Conservation (phyloP, 2,329 filamentous ascomycete species). For the Talaromyces sp. region DNA sequence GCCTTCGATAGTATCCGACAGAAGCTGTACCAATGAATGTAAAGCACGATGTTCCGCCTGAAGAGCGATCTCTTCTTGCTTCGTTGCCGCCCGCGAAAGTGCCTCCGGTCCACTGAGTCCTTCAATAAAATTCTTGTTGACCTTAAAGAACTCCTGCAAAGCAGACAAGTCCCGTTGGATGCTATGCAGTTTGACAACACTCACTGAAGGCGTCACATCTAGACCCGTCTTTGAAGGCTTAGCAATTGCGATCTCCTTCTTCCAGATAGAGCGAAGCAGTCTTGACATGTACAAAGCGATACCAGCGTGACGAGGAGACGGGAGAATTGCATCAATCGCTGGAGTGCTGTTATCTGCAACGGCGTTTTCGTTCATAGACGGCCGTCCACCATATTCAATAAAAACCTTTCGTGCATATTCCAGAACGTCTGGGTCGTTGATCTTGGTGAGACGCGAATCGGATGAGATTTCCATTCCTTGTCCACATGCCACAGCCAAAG, state of each 20-base stretch:
- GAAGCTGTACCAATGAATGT: slow-evolving; percentile 78
- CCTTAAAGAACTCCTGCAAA: slow-evolving; percentile 75
- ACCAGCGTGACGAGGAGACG: slow-evolving; percentile 86
- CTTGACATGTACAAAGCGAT: slow-evolving; percentile 84
- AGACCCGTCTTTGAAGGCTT: slow-evolving; percentile 39
- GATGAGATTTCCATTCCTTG: slow-evolving; percentile 78
- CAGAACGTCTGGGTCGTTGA: slow-evolving; percentile 79
- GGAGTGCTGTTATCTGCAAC: slow-evolving; percentile 59
- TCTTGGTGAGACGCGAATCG: slow-evolving; percentile 66
- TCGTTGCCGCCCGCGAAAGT: slow-evolving; percentile 70
- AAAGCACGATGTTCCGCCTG: slow-evolving; percentile 94
- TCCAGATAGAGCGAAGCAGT: slow-evolving; percentile 88
- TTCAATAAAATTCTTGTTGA: slow-evolving; percentile 90
- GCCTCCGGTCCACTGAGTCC: slow-evolving; percentile 89
- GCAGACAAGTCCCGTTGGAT: slow-evolving; percentile 80
- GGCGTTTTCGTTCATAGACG: slow-evolving; percentile 77
- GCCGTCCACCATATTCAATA: slow-evolving; percentile 87
- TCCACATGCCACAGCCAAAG: slow-evolving; percentile 90
- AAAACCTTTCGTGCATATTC: slow-evolving; percentile 84
- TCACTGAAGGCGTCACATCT: slow-evolving; percentile 66
- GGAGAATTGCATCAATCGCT: slow-evolving; percentile 76
- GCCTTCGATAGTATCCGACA: slow-evolving; percentile 89
- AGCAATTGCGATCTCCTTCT: slow-evolving; percentile 67
- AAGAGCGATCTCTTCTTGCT: slow-evolving; percentile 86
- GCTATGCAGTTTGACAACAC: slow-evolving; percentile 65